Evolutionary conservation across 345 rosid species (phyloP).

Genomic region (Salix udensis): DNA sequence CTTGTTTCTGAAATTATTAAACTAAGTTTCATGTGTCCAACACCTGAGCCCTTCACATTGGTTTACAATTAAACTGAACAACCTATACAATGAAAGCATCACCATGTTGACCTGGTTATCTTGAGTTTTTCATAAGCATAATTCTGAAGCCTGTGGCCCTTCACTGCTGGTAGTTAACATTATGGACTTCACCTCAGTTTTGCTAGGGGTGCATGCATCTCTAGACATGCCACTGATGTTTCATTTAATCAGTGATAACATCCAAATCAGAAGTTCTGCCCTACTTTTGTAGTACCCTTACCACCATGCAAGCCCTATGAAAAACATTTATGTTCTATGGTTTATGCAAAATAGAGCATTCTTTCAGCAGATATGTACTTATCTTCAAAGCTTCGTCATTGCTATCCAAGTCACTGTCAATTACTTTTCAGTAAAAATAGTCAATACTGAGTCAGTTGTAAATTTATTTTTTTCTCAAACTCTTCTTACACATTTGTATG

Average conservation of each 20-base stretch:
- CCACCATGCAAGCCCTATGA: not conserved
- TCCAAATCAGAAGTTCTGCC: not conserved
- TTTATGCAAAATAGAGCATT: not conserved
- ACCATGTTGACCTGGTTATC: not conserved
- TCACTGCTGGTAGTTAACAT: not conserved
- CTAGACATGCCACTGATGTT: not conserved
- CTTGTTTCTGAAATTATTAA: conserved; percentile 4
- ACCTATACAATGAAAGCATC: not conserved
- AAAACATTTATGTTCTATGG: not conserved
- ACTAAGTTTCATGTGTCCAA: conserved; percentile 1
- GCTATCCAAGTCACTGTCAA: conserved; percentile 9
- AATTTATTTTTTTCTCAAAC: not conserved
- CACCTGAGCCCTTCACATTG: not conserved
- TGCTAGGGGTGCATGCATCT: not conserved
- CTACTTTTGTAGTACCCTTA: not conserved
- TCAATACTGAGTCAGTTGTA: not conserved
- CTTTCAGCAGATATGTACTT: not conserved
- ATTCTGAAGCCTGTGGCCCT: not conserved
- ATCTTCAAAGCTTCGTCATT: not conserved
- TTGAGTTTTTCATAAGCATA: not conserved
- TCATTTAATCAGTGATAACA: not conserved
- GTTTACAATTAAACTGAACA: not conserved
- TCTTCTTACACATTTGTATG: conserved; percentile 2
- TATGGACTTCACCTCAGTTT: not conserved
- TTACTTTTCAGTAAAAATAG: not conserved